Conservation (phyloP, 2,329 filamentous ascomycete species). For the Pseudovirgaria hyperparasitica region DNA sequence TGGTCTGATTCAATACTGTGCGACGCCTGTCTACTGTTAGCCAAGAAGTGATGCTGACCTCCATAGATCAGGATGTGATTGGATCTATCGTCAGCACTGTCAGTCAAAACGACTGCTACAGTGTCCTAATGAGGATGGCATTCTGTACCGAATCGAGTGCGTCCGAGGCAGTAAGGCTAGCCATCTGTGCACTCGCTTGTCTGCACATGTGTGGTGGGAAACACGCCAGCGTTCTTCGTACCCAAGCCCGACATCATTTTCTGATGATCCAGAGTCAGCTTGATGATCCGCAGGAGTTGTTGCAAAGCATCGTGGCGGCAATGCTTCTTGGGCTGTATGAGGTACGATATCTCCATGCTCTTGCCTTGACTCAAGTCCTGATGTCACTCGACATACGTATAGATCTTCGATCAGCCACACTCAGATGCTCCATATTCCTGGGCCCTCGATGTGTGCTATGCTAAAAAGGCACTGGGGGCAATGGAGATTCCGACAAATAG, state of each 20-base stretch:
- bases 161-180: conserved; percentile 6
- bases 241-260: conserved; percentile 1
- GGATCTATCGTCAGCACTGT: too few species aligned
- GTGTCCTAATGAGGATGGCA: conserved; percentile 6
- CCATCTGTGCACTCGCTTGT: conserved; percentile 7
- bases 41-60: too few species aligned
- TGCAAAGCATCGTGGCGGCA: conserved; percentile 7
- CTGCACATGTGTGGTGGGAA: conserved; percentile 5
- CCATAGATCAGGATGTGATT: too few species aligned
- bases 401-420: conserved; percentile 2
- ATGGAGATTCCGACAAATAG: conserved; percentile 1
- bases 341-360: conserved; percentile 4
- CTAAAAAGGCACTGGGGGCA: conserved; percentile 7
- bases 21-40: too few species aligned
- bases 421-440: conserved; percentile 8
- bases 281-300: too few species aligned
- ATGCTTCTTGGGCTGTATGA: conserved; percentile 8
- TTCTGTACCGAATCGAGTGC: conserved; percentile 5
- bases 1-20: too few species aligned
- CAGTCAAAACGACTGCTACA: conserved; percentile 1
- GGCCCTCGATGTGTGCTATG: conserved; percentile 7
- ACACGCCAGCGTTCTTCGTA: conserved; percentile 4
- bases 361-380: too few species aligned
- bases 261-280: too few species aligned
- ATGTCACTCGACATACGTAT: not conserved